Evolutionary conservation across 2,329 filamentous ascomycete species (phyloP), one percentile per base, ranked within the genome.

Genomic region (Penicillium sp.): DNA sequence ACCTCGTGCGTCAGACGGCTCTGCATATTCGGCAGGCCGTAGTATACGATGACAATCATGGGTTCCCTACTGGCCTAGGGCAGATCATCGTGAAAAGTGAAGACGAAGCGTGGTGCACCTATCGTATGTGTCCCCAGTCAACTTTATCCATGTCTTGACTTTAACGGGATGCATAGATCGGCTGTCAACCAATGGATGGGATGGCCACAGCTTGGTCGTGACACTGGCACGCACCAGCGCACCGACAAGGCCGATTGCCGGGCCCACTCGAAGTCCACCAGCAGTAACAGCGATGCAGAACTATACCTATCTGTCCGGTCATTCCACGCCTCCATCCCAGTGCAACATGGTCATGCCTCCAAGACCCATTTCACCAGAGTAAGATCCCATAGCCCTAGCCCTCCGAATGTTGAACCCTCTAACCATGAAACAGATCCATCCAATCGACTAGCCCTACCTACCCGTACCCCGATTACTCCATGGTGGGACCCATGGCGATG

Each of bases 61-160:
- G 71, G 4, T 67, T 71, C 45, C 70, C 71, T 18, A 73, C 70
- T 1, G 71, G 71, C 12, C 53, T 74, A 2, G 71, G 71, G 2
- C 71, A 74, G 55, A 74, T 73, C 42, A 74, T 74, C 29, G 65
- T 74, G 25, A 74, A 74, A 29, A 72, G 72, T 40, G 70, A 72
- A 55, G 71, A 73, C 15, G 70, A 73, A 46, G 71, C 71, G 20
- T 73, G 70, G 71, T 60, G 69, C 20, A 73, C 71, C 29, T 74
- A 72, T 49, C 67, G 71, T 74, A 52, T 20, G 23, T 10, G 8
- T 15, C 4, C 10, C 32, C 6, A 23, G 7, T 3, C n/a, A 20
- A 33, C 15, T 12, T 29, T 12, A 18, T 31, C 13, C 10, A 13
- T 39, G 3, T 49, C 32, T 5, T 20, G 39, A 37, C n/a, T 32